A percentile compares a stretch with the other conserved stretches of the same genome.
Evolutionary conservation across 306 rosid genomes (phyloP).

Genomic region (Cucurbita argyrosperma): DNA sequence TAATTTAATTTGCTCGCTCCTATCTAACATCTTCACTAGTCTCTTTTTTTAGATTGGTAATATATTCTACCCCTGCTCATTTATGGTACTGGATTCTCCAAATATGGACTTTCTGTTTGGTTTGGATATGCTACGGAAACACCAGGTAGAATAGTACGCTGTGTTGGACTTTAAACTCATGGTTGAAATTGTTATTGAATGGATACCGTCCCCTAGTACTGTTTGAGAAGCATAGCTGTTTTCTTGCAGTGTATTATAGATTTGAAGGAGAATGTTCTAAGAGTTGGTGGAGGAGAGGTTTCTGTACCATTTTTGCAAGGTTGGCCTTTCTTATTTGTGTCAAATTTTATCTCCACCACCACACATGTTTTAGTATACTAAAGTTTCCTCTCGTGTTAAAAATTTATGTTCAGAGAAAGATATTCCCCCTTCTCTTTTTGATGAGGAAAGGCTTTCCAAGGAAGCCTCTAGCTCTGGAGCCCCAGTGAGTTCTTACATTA

Average conservation of each 20-base stretch:
- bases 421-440: conserved; percentile 54
- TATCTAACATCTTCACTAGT: background rate
- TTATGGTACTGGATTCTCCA: conserved; percentile 70
- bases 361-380: background rate
- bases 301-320: conserved; percentile 91
- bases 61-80: conserved; percentile 84
- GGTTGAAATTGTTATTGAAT: background rate
- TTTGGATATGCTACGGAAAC: conserved; percentile 93
- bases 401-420: conserved; percentile 56
- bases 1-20: background rate
- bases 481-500: conserved; percentile 28
- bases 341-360: background rate
- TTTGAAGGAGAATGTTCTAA: conserved; percentile 65
- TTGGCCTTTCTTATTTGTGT: conserved; percentile 15
- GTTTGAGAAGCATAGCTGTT: background rate
- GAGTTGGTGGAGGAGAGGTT: conserved; percentile 97
- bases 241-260: conserved; percentile 67
- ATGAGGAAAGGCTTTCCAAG: conserved; percentile 45
- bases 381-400: background rate
- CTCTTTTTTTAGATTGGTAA: conserved; percentile 50
- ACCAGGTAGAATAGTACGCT: conserved; percentile 51
- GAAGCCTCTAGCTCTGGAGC: conserved; percentile 61
- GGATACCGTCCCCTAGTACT: background rate
- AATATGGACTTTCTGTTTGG: conserved; percentile 97
- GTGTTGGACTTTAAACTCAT: background rate